Evolutionary conservation across 805 yeast species (phyloP).

Genomic region (Candida peoriensis): DNA sequence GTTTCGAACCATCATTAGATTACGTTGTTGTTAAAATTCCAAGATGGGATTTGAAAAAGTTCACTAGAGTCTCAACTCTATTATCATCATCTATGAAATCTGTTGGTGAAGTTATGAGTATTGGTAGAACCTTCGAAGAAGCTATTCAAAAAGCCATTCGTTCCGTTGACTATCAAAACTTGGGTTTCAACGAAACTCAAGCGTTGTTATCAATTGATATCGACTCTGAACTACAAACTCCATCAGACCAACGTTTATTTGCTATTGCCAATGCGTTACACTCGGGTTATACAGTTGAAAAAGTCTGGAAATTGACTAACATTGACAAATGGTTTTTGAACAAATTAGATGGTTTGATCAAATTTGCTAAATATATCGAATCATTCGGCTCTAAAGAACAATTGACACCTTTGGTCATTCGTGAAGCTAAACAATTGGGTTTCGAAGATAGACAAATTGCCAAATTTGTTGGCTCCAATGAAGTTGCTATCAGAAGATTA

Average conservation of each 20-base stretch:
- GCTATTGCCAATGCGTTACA: conserved; percentile 94
- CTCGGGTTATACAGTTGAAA: conserved; percentile 85
- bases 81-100: conserved; percentile 95
- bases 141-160: conserved; percentile 97
- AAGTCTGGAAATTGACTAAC: conserved; percentile 84
- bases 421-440: conserved; percentile 93
- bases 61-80: conserved; percentile 83
- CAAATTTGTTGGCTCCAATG: conserved; percentile 79
- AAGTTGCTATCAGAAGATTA: conserved; percentile 84
- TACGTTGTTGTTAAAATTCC: conserved; percentile 97
- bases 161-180: conserved; percentile 91
- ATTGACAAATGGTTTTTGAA: conserved; percentile 96
- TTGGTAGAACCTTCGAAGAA: conserved; percentile 96
- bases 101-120: conserved; percentile 98
- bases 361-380: conserved; percentile 59
- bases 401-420: conserved; percentile 57
- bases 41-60: conserved; percentile 97
- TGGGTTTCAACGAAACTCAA: conserved; percentile 74
- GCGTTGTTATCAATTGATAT: conserved; percentile 89
- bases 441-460: conserved; percentile 97
- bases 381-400: conserved; percentile 49
- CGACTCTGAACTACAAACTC: conserved; percentile 90
- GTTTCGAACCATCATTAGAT: conserved; percentile 96
- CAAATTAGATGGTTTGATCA: conserved; percentile 72
- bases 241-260: conserved; percentile 94